Base-by-base conservation (phyloP, 371 early-diverging fungal species). In the Synchytrium microbalum region DNA sequence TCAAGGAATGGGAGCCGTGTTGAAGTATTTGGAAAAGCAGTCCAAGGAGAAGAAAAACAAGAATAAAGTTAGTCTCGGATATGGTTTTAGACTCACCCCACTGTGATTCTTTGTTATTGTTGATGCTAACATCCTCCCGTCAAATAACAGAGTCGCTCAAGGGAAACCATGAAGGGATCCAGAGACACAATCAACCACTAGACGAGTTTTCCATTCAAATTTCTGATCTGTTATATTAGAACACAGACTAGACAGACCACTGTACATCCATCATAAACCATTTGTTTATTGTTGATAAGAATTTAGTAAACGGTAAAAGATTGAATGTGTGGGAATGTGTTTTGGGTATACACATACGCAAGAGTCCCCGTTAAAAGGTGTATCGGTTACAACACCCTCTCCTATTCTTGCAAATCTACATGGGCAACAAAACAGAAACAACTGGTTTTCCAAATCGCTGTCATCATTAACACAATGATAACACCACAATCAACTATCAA, bases 401-500 rank as follows among this genome's bases (percentile, higher is more conserved):
- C 95, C 95, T 72, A 99, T 99, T 65, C 88, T 89, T 57, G 98
- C 90, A 76, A 93, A 96, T 70, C 92, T 81, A 68, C 29, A 51
- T 1, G 54, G 19, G 5, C 54, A 51, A 1, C n/a, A n/a, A n/a
- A n/a, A n/a, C n/a, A n/a, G n/a, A n/a, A 29, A 16, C 46, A 5
- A 57, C 64, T 33, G 14, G 14, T 23, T 52, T 3, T 1, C 33
- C 33, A 59, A 54, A 24, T 62, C 27, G 19, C 24, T 3, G 19
- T 2, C 28, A 2, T 30, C 56, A 13, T n/a, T n/a, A n/a, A n/a
- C n/a, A n/a, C n/a, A n/a, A n/a, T n/a, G n/a, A n/a, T n/a, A n/a
- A n/a, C n/a, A n/a, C n/a, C n/a, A n/a, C n/a, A n/a, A 78, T 99
- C 99, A 25, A 95, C 95, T 32, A 96, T 92, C 71, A 91, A 83